Base-by-base conservation (phyloP, 2,329 filamentous ascomycete species). In the Xylaria sp. region DNA sequence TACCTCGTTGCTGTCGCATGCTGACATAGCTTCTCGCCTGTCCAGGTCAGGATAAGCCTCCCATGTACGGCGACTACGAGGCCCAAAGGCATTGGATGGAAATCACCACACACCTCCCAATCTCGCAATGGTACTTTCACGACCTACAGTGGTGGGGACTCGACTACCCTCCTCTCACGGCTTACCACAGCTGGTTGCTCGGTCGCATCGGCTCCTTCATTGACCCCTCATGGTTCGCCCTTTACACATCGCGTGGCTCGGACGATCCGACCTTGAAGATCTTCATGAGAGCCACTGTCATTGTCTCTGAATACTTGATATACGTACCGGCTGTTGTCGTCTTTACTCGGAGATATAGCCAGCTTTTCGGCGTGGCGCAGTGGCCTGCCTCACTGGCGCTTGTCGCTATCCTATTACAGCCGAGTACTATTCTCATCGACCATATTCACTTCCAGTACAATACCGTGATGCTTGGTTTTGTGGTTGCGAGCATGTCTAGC, bases 41-140 rank as follows among this genome's bases (percentile, higher is more conserved):
- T 59, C 3, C 65, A 93, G 91, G 94, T 59, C 91, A 89, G 72
- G 82, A 89, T 62, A 87, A 86, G 63, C 94, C 94, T 37, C 95
- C 95, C 5, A 93, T 97, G 88, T 91, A 94, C 74, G 95, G 95
- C 68, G 95, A 99, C 78, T 99, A 97, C 78, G 95, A 99, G 80
- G 95, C 96, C 3, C 95, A 99, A 77, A 83, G 95, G 71, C 95
- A 99, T 78, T 99, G 95, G 95, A 97, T 99, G 94, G 95, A 99
- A 74, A 83, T 99, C 68, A 97, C 95, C 1, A 91, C 87, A 8
- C 87, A 97, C 63, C 82, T 99, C 1, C 95, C 95, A 14, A 84
- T 96, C 38, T 95, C 92, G 11, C 91, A 95, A 76, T 99, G 96
- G 95, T 99, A 99, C 78, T 97, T 96, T 74, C 92, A 99, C 76